phyloP scores from a whole-genome alignment of 2,329 filamentous ascomycete genomes.

The Trichoderma breve region DNA sequence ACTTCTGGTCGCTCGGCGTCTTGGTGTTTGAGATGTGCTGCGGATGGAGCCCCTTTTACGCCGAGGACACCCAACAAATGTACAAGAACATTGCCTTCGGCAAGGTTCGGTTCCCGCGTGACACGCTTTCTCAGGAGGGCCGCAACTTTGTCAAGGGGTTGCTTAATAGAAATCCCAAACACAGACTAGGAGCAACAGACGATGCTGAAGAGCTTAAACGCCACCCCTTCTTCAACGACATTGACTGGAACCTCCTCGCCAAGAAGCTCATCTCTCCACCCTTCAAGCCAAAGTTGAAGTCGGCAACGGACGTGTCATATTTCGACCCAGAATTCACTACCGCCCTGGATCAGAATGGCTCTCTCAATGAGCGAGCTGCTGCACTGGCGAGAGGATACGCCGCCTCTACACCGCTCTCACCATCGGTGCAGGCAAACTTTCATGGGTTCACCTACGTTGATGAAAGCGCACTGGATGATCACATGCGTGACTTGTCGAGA shows the following conservation, averaged over 20 bases:
- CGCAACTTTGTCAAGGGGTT: slow-evolving; percentile 97
- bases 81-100: slow-evolving; percentile 99
- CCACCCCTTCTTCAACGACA: slow-evolving; percentile 90
- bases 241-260: slow-evolving; percentile 84
- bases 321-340: slow-evolving; percentile 99
- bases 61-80: slow-evolving; percentile 99
- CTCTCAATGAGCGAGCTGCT: slow-evolving; percentile 86
- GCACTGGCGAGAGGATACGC: slow-evolving; percentile 82
- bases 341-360: slow-evolving; percentile 80
- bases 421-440: slow-evolving; percentile 96
- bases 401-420: slow-evolving; percentile 87
- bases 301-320: slow-evolving; percentile 93
- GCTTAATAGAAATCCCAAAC: slow-evolving; percentile 94
- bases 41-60: slow-evolving; percentile 98
- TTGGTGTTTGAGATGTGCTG: slow-evolving; percentile 99
- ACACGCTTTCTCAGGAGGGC: slow-evolving; percentile 90
- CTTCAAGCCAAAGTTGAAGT: slow-evolving; percentile 97
- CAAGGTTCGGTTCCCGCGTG: slow-evolving; percentile 93
- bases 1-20: slow-evolving; percentile 98
- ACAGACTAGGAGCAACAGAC: slow-evolving; percentile 83
- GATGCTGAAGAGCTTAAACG: slow-evolving; percentile 93
- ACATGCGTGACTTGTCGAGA: slow-evolving; percentile 58
- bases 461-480: slow-evolving; percentile 88
- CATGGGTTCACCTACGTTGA: slow-evolving; percentile 99
- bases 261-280: slow-evolving; percentile 94